phyloP scores from a whole-genome alignment of 2,329 filamentous ascomycete species.

The Alternaria tenuissima region DNA sequence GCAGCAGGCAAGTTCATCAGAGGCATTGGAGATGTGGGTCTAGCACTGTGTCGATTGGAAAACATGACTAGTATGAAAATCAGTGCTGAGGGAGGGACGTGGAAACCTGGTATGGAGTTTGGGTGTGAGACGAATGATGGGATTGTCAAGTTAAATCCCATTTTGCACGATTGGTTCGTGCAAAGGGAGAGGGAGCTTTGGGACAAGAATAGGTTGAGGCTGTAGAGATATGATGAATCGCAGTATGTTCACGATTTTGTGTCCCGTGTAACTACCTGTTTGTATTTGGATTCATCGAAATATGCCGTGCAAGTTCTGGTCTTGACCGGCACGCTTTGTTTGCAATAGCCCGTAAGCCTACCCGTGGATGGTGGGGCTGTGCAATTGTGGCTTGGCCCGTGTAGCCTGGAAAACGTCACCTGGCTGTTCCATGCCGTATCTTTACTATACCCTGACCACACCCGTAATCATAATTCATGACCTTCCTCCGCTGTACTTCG shows the following conservation, averaged over 20 bases:
- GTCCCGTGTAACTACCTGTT: not conserved
- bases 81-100: slow-evolving; percentile 71
- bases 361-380: slow-evolving; percentile 26
- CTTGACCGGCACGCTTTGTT: not conserved
- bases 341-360: slow-evolving; percentile 7
- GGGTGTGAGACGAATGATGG: slow-evolving; percentile 30
- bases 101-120: slow-evolving; percentile 65
- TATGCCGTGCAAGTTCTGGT: not conserved
- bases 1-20: slow-evolving; percentile 82
- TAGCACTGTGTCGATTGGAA: slow-evolving; percentile 87
- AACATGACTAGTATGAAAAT: slow-evolving; percentile 84
- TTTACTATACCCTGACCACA: not conserved
- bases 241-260: not conserved
- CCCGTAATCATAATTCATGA: not conserved
- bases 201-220: slow-evolving; percentile 36
- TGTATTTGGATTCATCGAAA: not conserved
- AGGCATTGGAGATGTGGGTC: slow-evolving; percentile 83
- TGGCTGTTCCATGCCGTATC: not conserved
- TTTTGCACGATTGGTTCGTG: slow-evolving; percentile 80
- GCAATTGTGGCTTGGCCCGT: slow-evolving; percentile 31
- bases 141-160: slow-evolving; percentile 60
- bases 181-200: slow-evolving; percentile 48
- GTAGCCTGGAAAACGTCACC: slow-evolving; percentile 11
- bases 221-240: slow-evolving; percentile 4
- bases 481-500: not conserved